Conservation (phyloP, 768 basidiomycete species). For the Leccinum olivaceopallidum region DNA sequence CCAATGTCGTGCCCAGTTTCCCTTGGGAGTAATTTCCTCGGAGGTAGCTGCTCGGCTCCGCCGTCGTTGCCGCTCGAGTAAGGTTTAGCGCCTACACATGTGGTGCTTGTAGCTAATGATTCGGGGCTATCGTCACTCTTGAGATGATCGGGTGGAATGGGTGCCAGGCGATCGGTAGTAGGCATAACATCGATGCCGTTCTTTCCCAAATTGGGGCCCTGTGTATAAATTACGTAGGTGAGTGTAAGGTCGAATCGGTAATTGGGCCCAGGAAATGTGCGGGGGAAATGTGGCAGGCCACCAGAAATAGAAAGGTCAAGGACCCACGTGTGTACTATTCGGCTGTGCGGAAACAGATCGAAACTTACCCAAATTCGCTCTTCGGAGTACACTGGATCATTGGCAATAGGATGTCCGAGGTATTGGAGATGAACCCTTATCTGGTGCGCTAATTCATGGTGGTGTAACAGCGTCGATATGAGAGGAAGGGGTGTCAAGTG, state of each 20-base stretch:
- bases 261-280: background rate
- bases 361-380: slow-evolving; percentile 67
- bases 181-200: slow-evolving; percentile 81
- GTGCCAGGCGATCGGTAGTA: slow-evolving; percentile 62
- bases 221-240: background rate
- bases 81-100: background rate
- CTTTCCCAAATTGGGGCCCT: slow-evolving; percentile 75
- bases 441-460: slow-evolving; percentile 73
- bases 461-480: slow-evolving; percentile 9
- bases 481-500: background rate
- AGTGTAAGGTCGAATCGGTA: background rate
- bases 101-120: slow-evolving; percentile 27
- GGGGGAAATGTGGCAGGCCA: background rate
- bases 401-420: slow-evolving; percentile 91
- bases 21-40: slow-evolving; percentile 65
- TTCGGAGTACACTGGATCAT: slow-evolving; percentile 92
- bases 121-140: slow-evolving; percentile 47
- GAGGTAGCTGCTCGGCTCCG: background rate
- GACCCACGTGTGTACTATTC: background rate
- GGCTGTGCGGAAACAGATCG: background rate
- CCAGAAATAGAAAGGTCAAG: background rate
- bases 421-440: slow-evolving; percentile 96
- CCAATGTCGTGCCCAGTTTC: slow-evolving; percentile 89
- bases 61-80: background rate
- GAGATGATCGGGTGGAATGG: slow-evolving; percentile 48